These are phyloP conservation scores for Bruguiera gymnorhiza DNA, from an alignment of 345 rosid genomes.

Conservation along the genomic window DNA sequence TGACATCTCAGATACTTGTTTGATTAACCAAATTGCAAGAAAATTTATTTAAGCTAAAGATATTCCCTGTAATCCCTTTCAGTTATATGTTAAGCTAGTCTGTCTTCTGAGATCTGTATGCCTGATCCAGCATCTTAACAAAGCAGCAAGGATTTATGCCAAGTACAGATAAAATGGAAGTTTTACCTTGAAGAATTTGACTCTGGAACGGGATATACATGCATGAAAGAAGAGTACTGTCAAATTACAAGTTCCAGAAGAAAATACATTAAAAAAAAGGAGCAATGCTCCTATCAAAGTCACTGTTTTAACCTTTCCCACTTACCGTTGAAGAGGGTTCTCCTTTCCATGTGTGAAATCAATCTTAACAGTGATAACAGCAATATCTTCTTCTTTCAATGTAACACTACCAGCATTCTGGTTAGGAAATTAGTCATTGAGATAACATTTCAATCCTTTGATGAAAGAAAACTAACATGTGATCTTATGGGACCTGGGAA, in stretches of 20 bases:
- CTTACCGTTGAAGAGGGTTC: constrained; percentile 46
- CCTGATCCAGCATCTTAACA: not conserved
- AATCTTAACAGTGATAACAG: constrained; percentile 39
- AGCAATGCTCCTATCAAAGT: not conserved
- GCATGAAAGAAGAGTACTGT: constrained; percentile 18
- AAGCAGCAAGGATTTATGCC: not conserved
- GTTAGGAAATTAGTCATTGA: constrained; percentile 15
- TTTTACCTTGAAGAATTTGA: constrained; percentile 44
- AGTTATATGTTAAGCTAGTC: not conserved
- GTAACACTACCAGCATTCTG: constrained; percentile 25
- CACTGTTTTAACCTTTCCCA: not conserved
- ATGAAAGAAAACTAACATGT: constrained; percentile 4
- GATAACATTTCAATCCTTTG: constrained; percentile 8
- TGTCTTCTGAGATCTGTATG: not conserved
- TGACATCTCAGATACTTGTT: not conserved
- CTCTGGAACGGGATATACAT: constrained; percentile 29
- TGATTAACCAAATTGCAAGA: not conserved
- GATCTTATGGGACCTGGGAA: constrained; percentile 37
- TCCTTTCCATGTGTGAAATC: constrained; percentile 48
- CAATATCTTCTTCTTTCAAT: constrained; percentile 49
- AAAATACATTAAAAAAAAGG: not conserved
- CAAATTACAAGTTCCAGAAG: constrained; percentile 10
- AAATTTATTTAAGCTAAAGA: not conserved
- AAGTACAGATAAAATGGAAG: constrained; percentile 7
- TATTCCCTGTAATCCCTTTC: not conserved